Base-by-base conservation (phyloP, 257 asterid species). In the Jacaranda mimosifolia region DNA sequence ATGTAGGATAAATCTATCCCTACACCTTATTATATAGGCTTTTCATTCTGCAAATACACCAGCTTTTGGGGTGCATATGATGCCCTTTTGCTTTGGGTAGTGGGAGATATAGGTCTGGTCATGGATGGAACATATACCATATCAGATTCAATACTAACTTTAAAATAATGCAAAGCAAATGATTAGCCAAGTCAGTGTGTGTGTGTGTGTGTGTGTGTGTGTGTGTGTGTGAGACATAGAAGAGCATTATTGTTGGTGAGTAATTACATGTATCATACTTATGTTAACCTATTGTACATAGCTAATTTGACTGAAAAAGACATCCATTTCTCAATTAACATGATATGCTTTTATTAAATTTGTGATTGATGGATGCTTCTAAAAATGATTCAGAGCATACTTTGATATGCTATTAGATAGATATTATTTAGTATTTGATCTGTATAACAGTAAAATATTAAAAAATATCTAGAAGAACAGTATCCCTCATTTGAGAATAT, bases 51-150 rank as follows among this genome's bases (percentile, higher is more conserved):
- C 86, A 88, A 86, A 87, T 65, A 85, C 70, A 80, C 75, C 88
- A 79, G 90, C 93, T 89, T 89, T 88, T 81, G 71, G 89, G 84
- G 79, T 89, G 89, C 86, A 86, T 82, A 84, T 81, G 86, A 88
- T 86, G 68, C 86, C 83, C 87, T 84, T 86, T 89, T 83, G 78
- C 89, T 86, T 89, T 83, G 85, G 81, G 77, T 81, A 89, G 89
- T 88, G 87, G 92, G 90, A 83, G 73, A 74, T 76, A 68, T 77
- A 83, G 82, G 77, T 72, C 85, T 80, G 78, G 84, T 89, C 81
- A 81, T 88, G 63, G 83, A 84, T 88, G 87, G 86, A 88, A 88
- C 91, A 79, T 83, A 79, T 87, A 81, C 87, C 81, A 68, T 75
- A 21, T 80, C 66, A 52, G 82, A 79, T 85, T 85, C 88, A 79